Conservation (phyloP, 352 stramenopile species). For the Saprolegnia parasitica region DNA sequence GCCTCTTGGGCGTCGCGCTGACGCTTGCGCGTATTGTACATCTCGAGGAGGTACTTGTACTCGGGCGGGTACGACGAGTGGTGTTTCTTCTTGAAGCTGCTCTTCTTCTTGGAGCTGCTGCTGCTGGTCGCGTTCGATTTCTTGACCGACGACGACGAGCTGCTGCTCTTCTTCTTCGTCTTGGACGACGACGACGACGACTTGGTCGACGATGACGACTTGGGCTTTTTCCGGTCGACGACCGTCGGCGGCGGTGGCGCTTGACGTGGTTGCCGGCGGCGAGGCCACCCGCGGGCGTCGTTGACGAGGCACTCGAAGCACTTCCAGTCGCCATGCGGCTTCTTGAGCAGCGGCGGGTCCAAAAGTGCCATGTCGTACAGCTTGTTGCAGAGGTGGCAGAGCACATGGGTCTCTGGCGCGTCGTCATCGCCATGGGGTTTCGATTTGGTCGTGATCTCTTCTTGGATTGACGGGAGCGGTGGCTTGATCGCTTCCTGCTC, state of each 20-base stretch:
- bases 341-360: conserved; percentile 70
- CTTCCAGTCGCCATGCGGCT: conserved; percentile 68
- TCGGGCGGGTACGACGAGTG: conserved; percentile 62
- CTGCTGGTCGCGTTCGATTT: conserved; percentile 28
- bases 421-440: conserved; percentile 19
- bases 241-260: conserved; percentile 2
- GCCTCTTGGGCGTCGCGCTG: conserved; percentile 34
- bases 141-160: conserved; percentile 14
- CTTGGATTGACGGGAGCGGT: neutral
- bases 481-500: conserved; percentile 13
- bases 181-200: conserved; percentile 46
- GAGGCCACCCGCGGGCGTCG: conserved; percentile 74
- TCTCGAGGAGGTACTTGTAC: conserved; percentile 57
- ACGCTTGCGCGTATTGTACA: conserved; percentile 52
- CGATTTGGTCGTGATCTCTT: neutral
- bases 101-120: conserved; percentile 38
- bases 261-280: conserved; percentile 31
- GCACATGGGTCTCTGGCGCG: conserved; percentile 49
- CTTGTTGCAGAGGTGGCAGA: conserved; percentile 70
- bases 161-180: conserved; percentile 36
- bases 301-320: conserved; percentile 88
- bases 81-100: conserved; percentile 45
- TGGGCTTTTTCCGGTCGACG: conserved; percentile 23
- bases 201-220: conserved; percentile 37
- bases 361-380: conserved; percentile 81